Conservation (phyloP, 2,329 filamentous ascomycete genomes). For the Hymenoscyphus repandus region DNA sequence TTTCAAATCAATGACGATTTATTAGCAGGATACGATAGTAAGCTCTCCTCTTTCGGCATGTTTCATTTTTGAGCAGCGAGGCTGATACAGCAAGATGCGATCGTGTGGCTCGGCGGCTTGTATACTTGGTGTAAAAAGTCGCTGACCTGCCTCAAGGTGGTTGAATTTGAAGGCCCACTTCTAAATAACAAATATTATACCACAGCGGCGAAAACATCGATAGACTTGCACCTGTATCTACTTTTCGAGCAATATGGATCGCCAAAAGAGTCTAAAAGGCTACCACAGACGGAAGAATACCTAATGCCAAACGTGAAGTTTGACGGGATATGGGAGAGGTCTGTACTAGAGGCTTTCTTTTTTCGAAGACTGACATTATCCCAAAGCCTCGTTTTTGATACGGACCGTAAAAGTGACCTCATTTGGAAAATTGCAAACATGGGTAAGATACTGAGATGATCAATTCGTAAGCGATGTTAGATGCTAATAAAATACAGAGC, state of each 20-base stretch:
- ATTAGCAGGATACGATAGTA: constrained; percentile 13
- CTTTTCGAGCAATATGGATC: constrained; percentile 6
- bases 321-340: constrained; percentile 27
- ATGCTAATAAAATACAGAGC: constrained; percentile 14
- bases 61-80: neutral
- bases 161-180: constrained; percentile 22
- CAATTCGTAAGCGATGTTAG: neutral
- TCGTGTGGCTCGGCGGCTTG: constrained; percentile 5
- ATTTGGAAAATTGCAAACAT: constrained; percentile 29
- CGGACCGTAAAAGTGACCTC: constrained; percentile 26
- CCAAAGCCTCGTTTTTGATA: constrained; percentile 28
- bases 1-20: constrained; percentile 19
- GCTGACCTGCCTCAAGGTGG: constrained; percentile 22
- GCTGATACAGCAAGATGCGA: neutral
- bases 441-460: constrained; percentile 12
- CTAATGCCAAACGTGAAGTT: constrained; percentile 24
- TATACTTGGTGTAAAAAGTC: constrained; percentile 8
- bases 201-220: constrained; percentile 6
- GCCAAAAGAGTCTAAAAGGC: constrained; percentile 5
- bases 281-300: constrained; percentile 22
- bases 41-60: neutral
- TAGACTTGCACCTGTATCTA: constrained; percentile 20
- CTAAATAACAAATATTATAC: constrained; percentile 10
- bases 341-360: neutral
- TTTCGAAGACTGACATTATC: constrained; percentile 1